Conservation (phyloP, 2,329 filamentous ascomycete genomes). For the Ceratocystis cubensis region DNA sequence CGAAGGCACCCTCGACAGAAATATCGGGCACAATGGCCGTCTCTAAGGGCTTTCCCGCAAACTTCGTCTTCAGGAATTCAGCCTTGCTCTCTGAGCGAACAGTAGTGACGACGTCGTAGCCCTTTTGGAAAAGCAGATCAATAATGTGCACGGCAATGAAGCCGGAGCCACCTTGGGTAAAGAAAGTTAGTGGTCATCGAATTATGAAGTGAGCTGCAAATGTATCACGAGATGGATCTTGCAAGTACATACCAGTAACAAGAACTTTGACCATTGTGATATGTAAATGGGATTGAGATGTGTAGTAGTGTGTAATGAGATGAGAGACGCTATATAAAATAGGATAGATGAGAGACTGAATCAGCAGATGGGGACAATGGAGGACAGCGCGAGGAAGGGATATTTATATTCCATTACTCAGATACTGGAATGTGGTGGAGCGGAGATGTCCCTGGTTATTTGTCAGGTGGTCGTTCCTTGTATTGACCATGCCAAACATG, state of each 20-base stretch:
- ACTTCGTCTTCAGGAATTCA: conserved; percentile 37
- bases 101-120: conserved; percentile 43
- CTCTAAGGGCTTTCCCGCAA: conserved; percentile 35
- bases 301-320: background rate
- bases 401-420: background rate
- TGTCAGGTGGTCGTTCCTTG: background rate
- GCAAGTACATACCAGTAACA: conserved; percentile 31
- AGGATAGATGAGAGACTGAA: no score
- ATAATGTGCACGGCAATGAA: conserved; percentile 45
- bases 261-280: conserved; percentile 36
- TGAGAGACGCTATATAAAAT: background rate
- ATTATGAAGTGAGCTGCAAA: background rate
- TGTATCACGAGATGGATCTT: background rate
- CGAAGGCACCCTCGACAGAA: conserved; percentile 59
- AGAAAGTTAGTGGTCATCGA: background rate
- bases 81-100: conserved; percentile 45
- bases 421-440: background rate
- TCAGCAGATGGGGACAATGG: no score
- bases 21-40: conserved; percentile 63
- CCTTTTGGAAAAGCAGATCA: conserved; percentile 39
- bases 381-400: no score
- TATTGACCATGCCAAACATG: no score
- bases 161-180: conserved; percentile 35
- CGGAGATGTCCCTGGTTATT: background rate
- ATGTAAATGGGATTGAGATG: background rate